A percentile compares a stretch with the other conserved stretches of the same genome.
phyloP scores from a whole-genome alignment of 331 rosid genomes.

The Spiraea crenata region DNA sequence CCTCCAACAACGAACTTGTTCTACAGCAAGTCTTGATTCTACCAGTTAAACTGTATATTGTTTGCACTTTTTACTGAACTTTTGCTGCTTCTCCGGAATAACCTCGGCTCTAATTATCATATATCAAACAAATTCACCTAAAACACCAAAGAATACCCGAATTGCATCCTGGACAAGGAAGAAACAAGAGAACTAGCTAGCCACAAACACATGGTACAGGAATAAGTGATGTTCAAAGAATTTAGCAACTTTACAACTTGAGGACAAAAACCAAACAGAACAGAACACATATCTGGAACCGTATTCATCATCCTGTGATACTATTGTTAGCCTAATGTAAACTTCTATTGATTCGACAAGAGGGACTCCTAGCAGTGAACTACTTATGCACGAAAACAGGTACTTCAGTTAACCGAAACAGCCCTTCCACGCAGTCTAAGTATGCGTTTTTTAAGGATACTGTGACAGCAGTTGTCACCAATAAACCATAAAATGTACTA shows the following conservation, averaged over 20 bases:
- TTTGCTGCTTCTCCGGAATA: neutral
- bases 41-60: no score
- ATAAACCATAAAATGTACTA: neutral
- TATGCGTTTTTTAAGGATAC: neutral
- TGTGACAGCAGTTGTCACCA: neutral
- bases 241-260: neutral
- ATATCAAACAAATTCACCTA: neutral
- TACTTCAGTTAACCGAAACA: neutral
- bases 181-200: neutral
- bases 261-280: neutral
- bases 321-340: no score
- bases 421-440: neutral
- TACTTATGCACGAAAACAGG: neutral
- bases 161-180: neutral
- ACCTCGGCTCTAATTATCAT: neutral
- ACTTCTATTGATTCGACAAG: no score
- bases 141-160: neutral
- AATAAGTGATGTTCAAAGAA: neutral
- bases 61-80: no score
- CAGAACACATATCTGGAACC: neutral
- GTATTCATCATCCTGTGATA: neutral
- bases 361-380: neutral
- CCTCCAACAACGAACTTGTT: no score
- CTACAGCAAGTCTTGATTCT: no score
- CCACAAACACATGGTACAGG: neutral